These are phyloP conservation scores for Hibiscus mutabilis DNA, from an alignment of 345 rosid genomes.

Conservation along the genomic window DNA sequence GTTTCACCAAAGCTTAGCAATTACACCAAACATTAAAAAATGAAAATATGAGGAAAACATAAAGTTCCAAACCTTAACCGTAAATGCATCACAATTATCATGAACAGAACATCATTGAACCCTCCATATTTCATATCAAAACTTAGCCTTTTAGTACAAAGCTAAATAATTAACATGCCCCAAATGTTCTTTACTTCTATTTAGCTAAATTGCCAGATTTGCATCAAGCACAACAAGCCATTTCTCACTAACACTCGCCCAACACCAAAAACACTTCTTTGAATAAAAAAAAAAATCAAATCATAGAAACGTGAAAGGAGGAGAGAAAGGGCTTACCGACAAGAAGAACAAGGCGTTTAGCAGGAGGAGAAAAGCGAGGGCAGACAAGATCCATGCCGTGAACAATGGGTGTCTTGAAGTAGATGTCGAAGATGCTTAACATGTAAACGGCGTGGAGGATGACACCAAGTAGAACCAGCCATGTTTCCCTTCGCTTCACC, in stretches of 20 bases:
- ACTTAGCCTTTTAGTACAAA: neutral
- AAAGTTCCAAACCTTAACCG: constrained; percentile 16
- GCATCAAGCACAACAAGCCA: neutral
- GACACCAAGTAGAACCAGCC: constrained; percentile 75
- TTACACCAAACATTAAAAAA: neutral
- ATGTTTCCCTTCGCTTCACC: constrained; percentile 63
- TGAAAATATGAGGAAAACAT: neutral
- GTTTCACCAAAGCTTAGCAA: neutral
- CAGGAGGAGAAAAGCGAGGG: constrained; percentile 73
- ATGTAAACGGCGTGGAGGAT: constrained; percentile 84
- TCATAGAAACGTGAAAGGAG: neutral
- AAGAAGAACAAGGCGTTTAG: constrained; percentile 83
- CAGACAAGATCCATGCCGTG: constrained; percentile 86
- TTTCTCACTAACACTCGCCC: too few relatives aligned
- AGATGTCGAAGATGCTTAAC: constrained; percentile 94
- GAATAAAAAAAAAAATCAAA: neutral
- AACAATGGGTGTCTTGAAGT: constrained; percentile 94
- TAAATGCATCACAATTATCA: neutral
- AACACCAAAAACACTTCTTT: neutral
- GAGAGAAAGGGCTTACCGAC: constrained; percentile 36
- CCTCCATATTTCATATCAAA: neutral
- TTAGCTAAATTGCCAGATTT: neutral
- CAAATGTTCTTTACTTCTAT: neutral
- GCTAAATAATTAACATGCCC: neutral
- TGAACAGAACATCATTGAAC: neutral